phyloP scores from a whole-genome alignment of 768 basidiomycete genomes.

The Phanerodontia chrysosporium region DNA sequence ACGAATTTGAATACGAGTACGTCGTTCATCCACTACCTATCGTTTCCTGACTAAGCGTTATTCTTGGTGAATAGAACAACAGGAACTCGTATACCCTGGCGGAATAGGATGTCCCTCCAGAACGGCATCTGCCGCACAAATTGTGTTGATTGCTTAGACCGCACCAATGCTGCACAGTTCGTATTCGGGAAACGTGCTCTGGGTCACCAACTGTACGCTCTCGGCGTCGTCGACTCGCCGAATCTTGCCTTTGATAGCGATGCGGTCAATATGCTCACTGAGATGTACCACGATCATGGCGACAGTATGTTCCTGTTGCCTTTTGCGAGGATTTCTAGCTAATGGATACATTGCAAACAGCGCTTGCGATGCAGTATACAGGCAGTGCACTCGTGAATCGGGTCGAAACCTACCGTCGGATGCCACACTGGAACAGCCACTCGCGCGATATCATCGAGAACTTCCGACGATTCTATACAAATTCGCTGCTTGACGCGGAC shows the following conservation, averaged over 20 bases:
- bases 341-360: slow-evolving; percentile 32
- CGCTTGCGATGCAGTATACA: slow-evolving; percentile 93
- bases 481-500: slow-evolving; percentile 91
- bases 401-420: slow-evolving; percentile 91
- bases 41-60: not conserved
- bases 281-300: slow-evolving; percentile 98
- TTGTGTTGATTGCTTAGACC: slow-evolving; percentile 95
- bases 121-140: slow-evolving; percentile 92
- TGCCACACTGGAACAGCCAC: slow-evolving; percentile 97
- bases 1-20: slow-evolving; percentile 37
- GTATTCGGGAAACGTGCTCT: slow-evolving; percentile 93
- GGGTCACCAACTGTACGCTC: slow-evolving; percentile 91
- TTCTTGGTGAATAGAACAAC: slow-evolving; percentile 15
- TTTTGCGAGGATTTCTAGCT: not conserved
- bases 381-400: slow-evolving; percentile 95
- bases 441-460: slow-evolving; percentile 96
- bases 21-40: slow-evolving; percentile 5
- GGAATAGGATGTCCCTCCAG: slow-evolving; percentile 73
- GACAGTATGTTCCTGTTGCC: slow-evolving; percentile 59
- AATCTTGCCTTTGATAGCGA: slow-evolving; percentile 90
- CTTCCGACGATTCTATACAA: slow-evolving; percentile 90
- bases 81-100: slow-evolving; percentile 41
- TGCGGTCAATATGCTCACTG: slow-evolving; percentile 93
- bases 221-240: slow-evolving; percentile 84
- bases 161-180: slow-evolving; percentile 96